Conservation (phyloP, 345 rosid species). For the Melaleuca quinquenervia region DNA sequence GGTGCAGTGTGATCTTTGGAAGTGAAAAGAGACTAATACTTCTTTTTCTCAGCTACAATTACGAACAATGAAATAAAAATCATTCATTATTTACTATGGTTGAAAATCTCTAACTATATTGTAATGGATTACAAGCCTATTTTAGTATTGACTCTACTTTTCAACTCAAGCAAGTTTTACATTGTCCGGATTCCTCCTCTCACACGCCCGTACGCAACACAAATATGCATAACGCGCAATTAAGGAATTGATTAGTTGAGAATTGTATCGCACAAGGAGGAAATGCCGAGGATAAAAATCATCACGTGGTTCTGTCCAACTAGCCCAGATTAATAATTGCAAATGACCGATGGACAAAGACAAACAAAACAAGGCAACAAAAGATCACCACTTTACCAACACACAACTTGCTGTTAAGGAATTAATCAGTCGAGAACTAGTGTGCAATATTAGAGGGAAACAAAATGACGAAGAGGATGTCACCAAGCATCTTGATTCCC, state of each 20-base stretch:
- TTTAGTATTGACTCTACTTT: neutral
- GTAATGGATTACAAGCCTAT: no score
- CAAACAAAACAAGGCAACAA: neutral
- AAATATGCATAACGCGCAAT: neutral
- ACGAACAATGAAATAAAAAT: no score
- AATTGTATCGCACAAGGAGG: no score
- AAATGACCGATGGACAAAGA: neutral
- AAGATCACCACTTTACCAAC: neutral
- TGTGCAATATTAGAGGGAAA: neutral
- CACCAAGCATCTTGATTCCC: fast-evolving
- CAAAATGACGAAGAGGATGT: neutral
- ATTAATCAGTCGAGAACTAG: neutral
- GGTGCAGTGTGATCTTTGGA: no score
- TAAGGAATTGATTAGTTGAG: neutral
- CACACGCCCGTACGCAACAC: neutral
- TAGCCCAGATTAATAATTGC: neutral
- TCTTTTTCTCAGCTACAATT: no score
- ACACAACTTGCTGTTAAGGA: neutral
- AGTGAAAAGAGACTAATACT: no score
- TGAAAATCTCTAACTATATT: no score
- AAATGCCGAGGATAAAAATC: neutral
- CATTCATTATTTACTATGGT: no score
- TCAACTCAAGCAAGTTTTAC: no score
- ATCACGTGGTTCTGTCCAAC: neutral
- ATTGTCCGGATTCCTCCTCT: no score